These are phyloP conservation scores for Salicornia ramosissima DNA, from an alignment of 148 eudicot genomes.

Conservation along the genomic window DNA sequence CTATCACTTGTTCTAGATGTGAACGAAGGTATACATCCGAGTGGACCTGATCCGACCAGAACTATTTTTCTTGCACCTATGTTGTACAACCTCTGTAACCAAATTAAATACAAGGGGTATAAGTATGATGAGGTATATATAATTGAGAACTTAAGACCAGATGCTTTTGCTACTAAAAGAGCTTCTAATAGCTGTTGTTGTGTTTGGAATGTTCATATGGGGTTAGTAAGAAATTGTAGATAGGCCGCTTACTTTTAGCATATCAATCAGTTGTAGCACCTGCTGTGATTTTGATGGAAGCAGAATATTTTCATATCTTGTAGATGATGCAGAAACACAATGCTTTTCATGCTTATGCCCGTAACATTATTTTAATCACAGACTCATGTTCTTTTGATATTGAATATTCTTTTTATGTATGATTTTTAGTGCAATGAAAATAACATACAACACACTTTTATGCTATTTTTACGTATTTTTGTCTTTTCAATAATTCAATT, in stretches of 20 bases:
- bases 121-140: not conserved
- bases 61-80: conserved; percentile 45
- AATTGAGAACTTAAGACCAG: not conserved
- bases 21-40: conserved; percentile 41
- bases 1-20: conserved; percentile 29
- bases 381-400: no score
- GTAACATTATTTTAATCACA: no score
- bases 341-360: no score
- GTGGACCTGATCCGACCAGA: conserved; percentile 43
- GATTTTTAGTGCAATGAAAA: no score
- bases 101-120: not conserved
- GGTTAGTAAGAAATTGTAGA: not conserved
- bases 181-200: not conserved
- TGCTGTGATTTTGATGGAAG: not conserved
- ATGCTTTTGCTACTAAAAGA: not conserved
- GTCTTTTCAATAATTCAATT: no score
- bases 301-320: no score
- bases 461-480: no score
- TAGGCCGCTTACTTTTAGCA: not conserved
- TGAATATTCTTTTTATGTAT: no score
- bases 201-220: not conserved
- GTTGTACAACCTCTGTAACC: conserved; percentile 36
- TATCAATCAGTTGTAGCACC: not conserved
- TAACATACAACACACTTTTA: no score
- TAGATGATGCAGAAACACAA: no score